These are phyloP conservation scores for thale cress (Arabidopsis thaliana) DNA, from an alignment of 345 rosid species.

Conservation along the genomic window DNA sequence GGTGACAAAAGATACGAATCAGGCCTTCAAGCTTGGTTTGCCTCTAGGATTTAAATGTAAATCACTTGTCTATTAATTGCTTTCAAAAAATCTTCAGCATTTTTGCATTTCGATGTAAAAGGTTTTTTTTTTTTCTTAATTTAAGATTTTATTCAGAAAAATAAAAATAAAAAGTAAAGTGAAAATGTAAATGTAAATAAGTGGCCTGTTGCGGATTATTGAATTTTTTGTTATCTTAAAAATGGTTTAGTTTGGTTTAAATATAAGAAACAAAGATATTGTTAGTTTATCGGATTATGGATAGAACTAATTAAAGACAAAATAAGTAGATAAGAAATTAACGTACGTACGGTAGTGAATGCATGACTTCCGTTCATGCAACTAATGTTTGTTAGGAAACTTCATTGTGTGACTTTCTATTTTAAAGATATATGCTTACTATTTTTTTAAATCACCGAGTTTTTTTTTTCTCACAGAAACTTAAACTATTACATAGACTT, in stretches of 20 bases:
- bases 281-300: slow-evolving; percentile 24
- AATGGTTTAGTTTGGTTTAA: background rate
- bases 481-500: background rate
- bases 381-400: slow-evolving; percentile 39
- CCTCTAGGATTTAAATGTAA: no score
- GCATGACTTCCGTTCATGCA: slow-evolving; percentile 38
- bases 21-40: no score
- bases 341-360: slow-evolving; percentile 39
- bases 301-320: slow-evolving; percentile 9
- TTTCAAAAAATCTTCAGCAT: no score
- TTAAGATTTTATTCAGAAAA: no score
- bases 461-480: background rate
- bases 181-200: no score
- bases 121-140: no score
- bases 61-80: no score
- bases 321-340: slow-evolving; percentile 39
- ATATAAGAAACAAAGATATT: slow-evolving; percentile 16
- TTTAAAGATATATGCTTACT: background rate
- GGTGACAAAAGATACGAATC: no score
- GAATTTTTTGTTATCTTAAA: background rate
- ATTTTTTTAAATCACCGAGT: background rate
- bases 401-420: background rate
- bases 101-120: no score
- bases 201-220: no score
- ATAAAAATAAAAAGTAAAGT: no score